These are phyloP conservation scores for Eucalyptus curtisii DNA, from an alignment of 345 rosid species.

Conservation along the genomic window DNA sequence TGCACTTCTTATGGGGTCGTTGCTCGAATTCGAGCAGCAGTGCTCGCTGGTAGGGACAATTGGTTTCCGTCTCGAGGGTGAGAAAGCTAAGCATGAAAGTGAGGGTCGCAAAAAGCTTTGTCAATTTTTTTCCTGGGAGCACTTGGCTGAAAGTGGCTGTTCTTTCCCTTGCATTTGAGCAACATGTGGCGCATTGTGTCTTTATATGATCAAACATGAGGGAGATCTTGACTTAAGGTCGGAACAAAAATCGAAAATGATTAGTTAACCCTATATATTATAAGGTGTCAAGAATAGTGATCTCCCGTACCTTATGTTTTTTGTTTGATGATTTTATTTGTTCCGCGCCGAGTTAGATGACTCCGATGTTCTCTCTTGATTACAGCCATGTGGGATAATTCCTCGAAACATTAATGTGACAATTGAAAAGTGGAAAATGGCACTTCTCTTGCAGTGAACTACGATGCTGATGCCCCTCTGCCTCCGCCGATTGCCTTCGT, in stretches of 20 bases:
- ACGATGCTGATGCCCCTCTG: too few species aligned
- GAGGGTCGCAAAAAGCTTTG: too few species aligned
- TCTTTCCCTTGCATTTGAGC: neutral
- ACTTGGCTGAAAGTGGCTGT: too few species aligned
- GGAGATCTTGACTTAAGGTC: neutral
- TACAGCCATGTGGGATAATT: neutral
- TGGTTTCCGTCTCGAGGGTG: neutral
- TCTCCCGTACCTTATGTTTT: neutral
- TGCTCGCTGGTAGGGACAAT: neutral
- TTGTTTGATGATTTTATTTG: too few species aligned
- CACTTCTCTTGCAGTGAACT: rapidly evolving
- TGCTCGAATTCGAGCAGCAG: neutral
- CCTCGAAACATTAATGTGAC: neutral
- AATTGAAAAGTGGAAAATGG: neutral
- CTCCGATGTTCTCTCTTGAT: neutral
- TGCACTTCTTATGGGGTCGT: neutral
- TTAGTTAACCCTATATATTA: neutral
- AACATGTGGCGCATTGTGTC: neutral
- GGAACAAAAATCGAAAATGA: neutral
- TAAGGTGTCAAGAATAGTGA: neutral
- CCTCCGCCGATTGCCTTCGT: too few species aligned
- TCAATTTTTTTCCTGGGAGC: too few species aligned
- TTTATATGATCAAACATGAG: neutral
- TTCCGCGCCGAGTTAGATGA: too few species aligned
- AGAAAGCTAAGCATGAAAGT: too few species aligned